These are phyloP conservation scores for Nicotiana attenuata DNA, from an alignment of 257 asterid species.

Conservation along the genomic window DNA sequence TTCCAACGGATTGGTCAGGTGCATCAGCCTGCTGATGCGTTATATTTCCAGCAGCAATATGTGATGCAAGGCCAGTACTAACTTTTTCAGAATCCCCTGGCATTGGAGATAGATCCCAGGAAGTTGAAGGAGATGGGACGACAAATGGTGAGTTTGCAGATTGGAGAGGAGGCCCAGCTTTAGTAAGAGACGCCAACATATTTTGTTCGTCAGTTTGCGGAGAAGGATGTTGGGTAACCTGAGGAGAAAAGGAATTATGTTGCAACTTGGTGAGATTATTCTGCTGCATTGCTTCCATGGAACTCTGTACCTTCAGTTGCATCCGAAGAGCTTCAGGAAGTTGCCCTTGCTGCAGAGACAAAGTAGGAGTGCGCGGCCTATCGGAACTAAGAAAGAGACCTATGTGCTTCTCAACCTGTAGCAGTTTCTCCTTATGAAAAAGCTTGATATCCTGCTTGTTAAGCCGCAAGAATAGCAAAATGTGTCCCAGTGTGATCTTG, in stretches of 20 bases:
- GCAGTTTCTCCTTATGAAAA: slow-evolving; percentile 62
- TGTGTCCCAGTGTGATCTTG: slow-evolving; percentile 69
- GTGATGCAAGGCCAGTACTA: slow-evolving; percentile 43
- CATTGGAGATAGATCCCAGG: slow-evolving; percentile 73
- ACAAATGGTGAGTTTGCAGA: slow-evolving; percentile 63
- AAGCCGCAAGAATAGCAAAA: slow-evolving; percentile 52
- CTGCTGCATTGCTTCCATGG: slow-evolving; percentile 43
- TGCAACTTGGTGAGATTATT: slow-evolving; percentile 56
- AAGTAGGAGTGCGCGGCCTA: slow-evolving; percentile 69
- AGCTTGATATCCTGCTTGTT: slow-evolving; percentile 56
- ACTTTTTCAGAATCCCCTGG: slow-evolving; percentile 64
- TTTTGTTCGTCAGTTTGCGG: slow-evolving; percentile 68
- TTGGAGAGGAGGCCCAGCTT: slow-evolving; percentile 65
- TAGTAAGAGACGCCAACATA: slow-evolving; percentile 38
- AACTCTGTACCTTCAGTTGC: slow-evolving; percentile 51
- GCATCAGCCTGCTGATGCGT: slow-evolving; percentile 39
- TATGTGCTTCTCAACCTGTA: slow-evolving; percentile 68
- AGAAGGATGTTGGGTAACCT: slow-evolving; percentile 29
- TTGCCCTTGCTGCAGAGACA: slow-evolving; percentile 72
- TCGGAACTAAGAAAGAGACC: slow-evolving; percentile 53
- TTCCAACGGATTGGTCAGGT: slow-evolving; percentile 62
- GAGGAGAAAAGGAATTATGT: slow-evolving; percentile 50
- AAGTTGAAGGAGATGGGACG: slow-evolving; percentile 68
- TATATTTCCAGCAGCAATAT: slow-evolving; percentile 49
- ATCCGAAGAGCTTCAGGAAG: slow-evolving; percentile 51